Base-by-base conservation (phyloP, 2,329 filamentous ascomycete species). In the Neofusicoccum cordaticola region DNA sequence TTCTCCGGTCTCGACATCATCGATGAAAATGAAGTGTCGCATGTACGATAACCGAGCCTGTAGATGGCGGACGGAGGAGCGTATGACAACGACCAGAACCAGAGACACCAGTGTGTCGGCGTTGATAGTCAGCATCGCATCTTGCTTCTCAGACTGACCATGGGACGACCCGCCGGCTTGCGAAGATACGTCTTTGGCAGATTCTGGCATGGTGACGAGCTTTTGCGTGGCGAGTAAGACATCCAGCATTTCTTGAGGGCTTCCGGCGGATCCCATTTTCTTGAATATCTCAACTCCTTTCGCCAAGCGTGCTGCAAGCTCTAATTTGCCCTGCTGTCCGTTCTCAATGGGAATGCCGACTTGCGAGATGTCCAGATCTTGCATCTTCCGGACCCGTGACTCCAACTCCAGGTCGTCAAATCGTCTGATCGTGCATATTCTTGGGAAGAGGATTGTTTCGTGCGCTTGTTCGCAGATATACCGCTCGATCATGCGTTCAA, bases 1-100 rank as follows among this genome's bases (percentile, higher is more conserved):
- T 78, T 99, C 95, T 56, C 95, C 95, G 67, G 88, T 96, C 69
- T 99, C 95, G 8, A 99, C 93, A 78, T 99, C 95, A 71, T 98
- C 95, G 58, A 97, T 93, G 77, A 97, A 99, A 69, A 97, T 95
- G 73, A 97, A 99, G 72, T 96, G 92, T 48, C 94, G 90, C 84
- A 98, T 97, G 75, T 98, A 99, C n/a, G 90, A 84, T 52, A 99
- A 81, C 19, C 94, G 86, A 2, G 95, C 93, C 71, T 97, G 92
- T 8, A 99, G 82, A 77, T 97, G 90, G 65, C 91, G 88, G 31
- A 96, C 88, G 66, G 95, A 91, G 11, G 94, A 92, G 67, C 94
- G 86, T 66, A 99, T 98, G 11, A 99, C 91, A 15, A 99, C 93
- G 67, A 96, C 88, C 19, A 99, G 83, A 13, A 99, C 83, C 66